Base-by-base conservation (phyloP, 768 basidiomycete genomes). In the Fomitopsis pulvina region DNA sequence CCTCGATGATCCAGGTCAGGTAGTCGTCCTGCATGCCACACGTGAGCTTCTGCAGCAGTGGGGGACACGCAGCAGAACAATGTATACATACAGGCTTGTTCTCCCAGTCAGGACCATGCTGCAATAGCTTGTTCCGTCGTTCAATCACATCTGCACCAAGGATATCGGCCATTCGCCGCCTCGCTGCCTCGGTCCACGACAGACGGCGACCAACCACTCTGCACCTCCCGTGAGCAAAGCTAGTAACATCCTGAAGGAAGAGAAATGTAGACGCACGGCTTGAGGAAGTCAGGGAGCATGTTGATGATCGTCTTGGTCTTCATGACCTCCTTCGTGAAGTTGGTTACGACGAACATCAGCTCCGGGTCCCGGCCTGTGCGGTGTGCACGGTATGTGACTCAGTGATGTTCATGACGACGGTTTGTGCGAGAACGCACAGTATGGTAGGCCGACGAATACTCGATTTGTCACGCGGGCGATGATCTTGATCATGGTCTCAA, bases 1-100 rank as follows among this genome's bases (percentile, higher is more conserved):
- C 60, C 28, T 71, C 72, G 37, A 77, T 57, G 8, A 77, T 55
- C 77, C 76, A 79, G 25, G 65, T 66, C 4, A 77, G 64, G 28
- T 73, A 55, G 54, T 79, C 75, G 48, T 72, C 71, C 77, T 74
- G 32, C 3, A 11, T 11, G n/a, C 41, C 39, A 20, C 3, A 11
- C 22, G 32, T 48, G 4, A 16, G 10, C 14, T 25, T 25, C 4
- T 27, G 18, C n/a, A 6, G 14, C 18, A 14, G 30, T 43, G 11
- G 44, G n/a, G 9, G 6, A 20, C 20, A 10, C 9, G 5, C 21
- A 48, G 3, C 32, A 4, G n/a, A 22, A 12, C 21, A 48, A 24
- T 21, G 18, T 48, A 40, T 45, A 38, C 52, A 3, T 20, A 57
- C 57, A 20, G 57, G 54, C 25, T 58, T 55, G 28, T 47, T 52